Conservation (phyloP, 2,329 filamentous ascomycete genomes). For the Cadophora luteo-olivacea region DNA sequence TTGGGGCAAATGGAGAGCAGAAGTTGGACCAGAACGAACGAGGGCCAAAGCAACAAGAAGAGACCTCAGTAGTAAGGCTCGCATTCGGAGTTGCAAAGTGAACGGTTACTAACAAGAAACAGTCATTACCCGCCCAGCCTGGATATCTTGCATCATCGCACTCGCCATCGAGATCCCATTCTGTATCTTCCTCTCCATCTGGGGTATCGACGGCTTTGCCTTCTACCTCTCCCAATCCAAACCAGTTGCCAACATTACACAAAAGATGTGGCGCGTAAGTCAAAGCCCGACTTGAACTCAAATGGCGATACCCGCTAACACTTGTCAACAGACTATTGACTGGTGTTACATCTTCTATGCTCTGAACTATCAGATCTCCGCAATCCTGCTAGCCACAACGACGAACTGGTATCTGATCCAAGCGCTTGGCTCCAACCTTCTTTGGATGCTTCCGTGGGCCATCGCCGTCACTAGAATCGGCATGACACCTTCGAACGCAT, state of each 20-base stretch:
- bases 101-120: conserved; percentile 32
- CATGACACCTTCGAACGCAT: conserved; percentile 61
- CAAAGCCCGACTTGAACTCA: background rate
- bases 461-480: conserved; percentile 61
- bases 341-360: conserved; percentile 77
- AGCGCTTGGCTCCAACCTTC: conserved; percentile 68
- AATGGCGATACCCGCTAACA: background rate
- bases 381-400: conserved; percentile 65
- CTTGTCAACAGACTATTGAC: conserved; percentile 53
- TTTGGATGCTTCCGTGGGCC: conserved; percentile 75
- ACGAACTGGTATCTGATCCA: conserved; percentile 74
- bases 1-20: conserved; percentile 62
- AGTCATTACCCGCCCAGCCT: conserved; percentile 57
- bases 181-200: conserved; percentile 65
- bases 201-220: conserved; percentile 66
- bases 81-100: background rate
- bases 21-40: conserved; percentile 41
- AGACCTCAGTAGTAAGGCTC: conserved; percentile 45
- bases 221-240: conserved; percentile 64
- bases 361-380: conserved; percentile 67
- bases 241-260: conserved; percentile 64
- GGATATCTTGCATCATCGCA: conserved; percentile 59
- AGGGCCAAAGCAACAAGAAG: conserved; percentile 43
- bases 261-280: conserved; percentile 59
- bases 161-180: conserved; percentile 66